A percentile compares a stretch with the other conserved stretches of the same genome.
Conservation (phyloP, 2,329 filamentous ascomycete species). For the Penicillium sp. region DNA sequence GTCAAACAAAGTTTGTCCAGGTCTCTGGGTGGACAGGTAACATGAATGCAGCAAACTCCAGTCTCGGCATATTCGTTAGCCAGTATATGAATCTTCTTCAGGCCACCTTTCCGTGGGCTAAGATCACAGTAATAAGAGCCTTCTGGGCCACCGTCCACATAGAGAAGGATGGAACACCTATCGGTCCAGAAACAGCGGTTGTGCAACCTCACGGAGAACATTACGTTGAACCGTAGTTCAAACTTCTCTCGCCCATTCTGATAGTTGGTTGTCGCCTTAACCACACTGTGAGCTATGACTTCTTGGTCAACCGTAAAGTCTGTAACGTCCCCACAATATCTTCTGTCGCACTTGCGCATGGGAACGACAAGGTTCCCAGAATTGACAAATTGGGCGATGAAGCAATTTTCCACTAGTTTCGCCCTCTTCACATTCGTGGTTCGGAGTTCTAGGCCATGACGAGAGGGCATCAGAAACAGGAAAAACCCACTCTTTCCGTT, state of each 20-base stretch:
- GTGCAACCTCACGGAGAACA: conserved; percentile 35
- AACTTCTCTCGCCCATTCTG: conserved; percentile 14
- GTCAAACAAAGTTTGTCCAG: conserved; percentile 32
- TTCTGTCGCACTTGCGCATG: conserved; percentile 32
- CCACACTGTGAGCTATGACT: conserved; percentile 18
- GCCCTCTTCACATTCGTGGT: conserved; percentile 33
- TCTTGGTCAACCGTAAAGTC: conserved; percentile 36
- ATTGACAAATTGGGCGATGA: conserved; percentile 36
- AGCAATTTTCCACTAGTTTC: conserved; percentile 33
- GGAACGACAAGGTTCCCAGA: conserved; percentile 31
- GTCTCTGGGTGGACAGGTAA: conserved; percentile 31
- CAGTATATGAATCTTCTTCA: conserved; percentile 29
- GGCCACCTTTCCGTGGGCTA: conserved; percentile 7
- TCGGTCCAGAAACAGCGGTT: conserved; percentile 37
- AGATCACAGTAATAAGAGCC: conserved; percentile 30
- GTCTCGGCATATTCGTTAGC: conserved; percentile 5
- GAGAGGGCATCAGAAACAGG: conserved; percentile 33
- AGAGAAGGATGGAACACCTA: conserved; percentile 34
- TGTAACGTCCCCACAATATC: conserved; percentile 36
- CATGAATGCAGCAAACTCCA: conserved; percentile 28
- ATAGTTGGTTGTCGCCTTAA: background rate
- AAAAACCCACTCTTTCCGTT: conserved; percentile 33
- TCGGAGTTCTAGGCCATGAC: conserved; percentile 36
- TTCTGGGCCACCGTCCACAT: conserved; percentile 37
- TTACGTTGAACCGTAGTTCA: conserved; percentile 31